These are phyloP conservation scores for Metschnikowia borealis DNA, from an alignment of 805 yeast species.

Conservation along the genomic window DNA sequence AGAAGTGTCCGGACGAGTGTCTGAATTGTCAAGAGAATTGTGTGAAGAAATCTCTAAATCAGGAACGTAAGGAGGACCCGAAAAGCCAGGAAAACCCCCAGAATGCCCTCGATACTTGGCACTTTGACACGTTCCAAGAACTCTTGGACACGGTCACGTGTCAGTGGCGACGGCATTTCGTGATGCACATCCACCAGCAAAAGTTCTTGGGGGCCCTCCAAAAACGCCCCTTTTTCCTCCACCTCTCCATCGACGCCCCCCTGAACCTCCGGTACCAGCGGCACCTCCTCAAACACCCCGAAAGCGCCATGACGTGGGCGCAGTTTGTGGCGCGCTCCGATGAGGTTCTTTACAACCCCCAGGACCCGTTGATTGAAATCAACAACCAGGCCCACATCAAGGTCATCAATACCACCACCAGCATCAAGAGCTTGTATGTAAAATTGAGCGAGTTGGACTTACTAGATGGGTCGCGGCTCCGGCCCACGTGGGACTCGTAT, in stretches of 20 bases:
- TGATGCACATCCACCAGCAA: slow-evolving; percentile 47
- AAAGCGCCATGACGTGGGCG: slow-evolving; percentile 20
- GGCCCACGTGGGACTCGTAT: slow-evolving; percentile 96
- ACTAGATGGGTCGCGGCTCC: slow-evolving; percentile 44
- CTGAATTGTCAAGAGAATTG: too few species aligned
- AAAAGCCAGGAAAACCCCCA: too few species aligned
- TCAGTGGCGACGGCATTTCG: slow-evolving; percentile 62
- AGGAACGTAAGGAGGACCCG: too few species aligned
- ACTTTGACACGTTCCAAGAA: slow-evolving; percentile 39
- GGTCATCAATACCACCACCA: slow-evolving; percentile 36
- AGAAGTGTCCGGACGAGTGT: too few species aligned
- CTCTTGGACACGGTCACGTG: slow-evolving; percentile 59
- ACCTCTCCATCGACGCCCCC: slow-evolving; percentile 75
- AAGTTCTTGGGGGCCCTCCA: slow-evolving; percentile 44
- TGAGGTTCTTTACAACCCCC: slow-evolving; percentile 38
- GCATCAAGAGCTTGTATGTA: slow-evolving; percentile 31
- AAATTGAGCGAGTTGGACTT: slow-evolving; percentile 39
- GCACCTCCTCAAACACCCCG: slow-evolving; percentile 19
- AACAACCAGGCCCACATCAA: slow-evolving; percentile 52
- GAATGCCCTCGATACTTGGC: slow-evolving; percentile 15
- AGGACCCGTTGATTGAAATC: slow-evolving; percentile 53
- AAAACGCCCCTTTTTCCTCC: slow-evolving; percentile 81
- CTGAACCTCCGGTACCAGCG: slow-evolving; percentile 43
- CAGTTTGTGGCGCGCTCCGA: slow-evolving; percentile 36
- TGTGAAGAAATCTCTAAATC: too few species aligned